Percentiles rank a stretch among this genome's conserved stretches.
These are phyloP conservation scores for Ophiostoma piceae DNA, from an alignment of 2,329 filamentous ascomycete genomes.

Conservation along the genomic window DNA sequence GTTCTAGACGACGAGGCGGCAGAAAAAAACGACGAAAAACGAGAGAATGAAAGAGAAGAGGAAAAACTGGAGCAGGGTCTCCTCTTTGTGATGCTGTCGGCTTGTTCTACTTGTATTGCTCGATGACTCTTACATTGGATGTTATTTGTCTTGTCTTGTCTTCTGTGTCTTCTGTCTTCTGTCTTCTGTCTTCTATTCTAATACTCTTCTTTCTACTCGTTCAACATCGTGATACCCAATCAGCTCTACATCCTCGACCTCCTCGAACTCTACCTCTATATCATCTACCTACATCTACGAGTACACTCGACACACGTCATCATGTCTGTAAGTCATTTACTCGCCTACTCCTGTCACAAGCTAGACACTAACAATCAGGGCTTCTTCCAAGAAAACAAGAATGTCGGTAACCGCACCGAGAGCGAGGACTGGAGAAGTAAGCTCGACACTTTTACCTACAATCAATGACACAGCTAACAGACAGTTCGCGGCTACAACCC, in stretches of 20 bases:
- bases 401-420: constrained; percentile 67
- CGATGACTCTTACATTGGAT: not conserved
- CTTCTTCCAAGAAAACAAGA: constrained; percentile 73
- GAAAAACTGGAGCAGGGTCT: not conserved
- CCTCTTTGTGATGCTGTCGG: not conserved
- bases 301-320: not conserved
- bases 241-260: not conserved
- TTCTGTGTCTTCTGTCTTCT: not conserved
- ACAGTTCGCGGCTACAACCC: constrained; percentile 85
- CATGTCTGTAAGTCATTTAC: constrained; percentile 1
- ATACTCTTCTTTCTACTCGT: not conserved
- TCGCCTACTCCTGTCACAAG: not conserved
- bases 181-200: not conserved
- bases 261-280: not conserved
- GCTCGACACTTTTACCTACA: constrained; percentile 29
- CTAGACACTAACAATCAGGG: constrained; percentile 35
- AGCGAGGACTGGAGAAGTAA: constrained; percentile 80
- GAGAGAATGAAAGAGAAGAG: not conserved
- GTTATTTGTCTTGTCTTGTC: not conserved
- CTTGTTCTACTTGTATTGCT: not conserved
- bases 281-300: not conserved
- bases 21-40: constrained; percentile 6
- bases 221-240: not conserved
- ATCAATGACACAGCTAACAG: not conserved
- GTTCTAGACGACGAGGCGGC: not conserved